Evolutionary conservation across 1,284 basidiomycete genomes (phyloP).

Genomic region (Cryptococcus sp.): DNA sequence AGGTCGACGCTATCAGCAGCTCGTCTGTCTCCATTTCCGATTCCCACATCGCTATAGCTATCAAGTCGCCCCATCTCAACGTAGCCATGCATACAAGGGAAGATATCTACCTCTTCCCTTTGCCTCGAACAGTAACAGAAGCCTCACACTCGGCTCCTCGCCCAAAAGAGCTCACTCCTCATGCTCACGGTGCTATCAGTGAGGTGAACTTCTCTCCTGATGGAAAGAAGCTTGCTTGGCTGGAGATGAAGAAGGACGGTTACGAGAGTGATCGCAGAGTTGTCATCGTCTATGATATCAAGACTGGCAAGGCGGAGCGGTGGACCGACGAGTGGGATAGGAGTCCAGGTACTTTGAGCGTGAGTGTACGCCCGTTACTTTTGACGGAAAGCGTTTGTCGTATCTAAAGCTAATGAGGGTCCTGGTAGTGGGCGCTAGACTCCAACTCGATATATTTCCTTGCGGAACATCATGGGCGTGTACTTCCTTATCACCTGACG

Average conservation of each 20-base stretch:
- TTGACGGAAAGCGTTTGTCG: background rate
- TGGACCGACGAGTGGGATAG: slow-evolving; percentile 78
- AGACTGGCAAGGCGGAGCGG: slow-evolving; percentile 20
- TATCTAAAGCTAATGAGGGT: background rate
- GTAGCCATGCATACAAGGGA: slow-evolving; percentile 60
- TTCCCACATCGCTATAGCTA: slow-evolving; percentile 72
- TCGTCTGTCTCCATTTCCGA: slow-evolving; percentile 62
- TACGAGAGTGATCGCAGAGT: slow-evolving; percentile 69
- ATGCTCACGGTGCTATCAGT: slow-evolving; percentile 76
- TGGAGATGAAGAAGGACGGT: slow-evolving; percentile 80
- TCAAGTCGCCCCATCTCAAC: slow-evolving; percentile 74
- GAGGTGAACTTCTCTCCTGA: slow-evolving; percentile 66
- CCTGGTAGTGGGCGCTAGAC: slow-evolving; percentile 69
- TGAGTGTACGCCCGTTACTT: slow-evolving; percentile 45
- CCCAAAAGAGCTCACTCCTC: slow-evolving; percentile 63
- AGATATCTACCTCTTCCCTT: slow-evolving; percentile 52
- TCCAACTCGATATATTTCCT: slow-evolving; percentile 70
- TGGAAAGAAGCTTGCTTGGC: slow-evolving; percentile 77
- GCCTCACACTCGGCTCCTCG: slow-evolving; percentile 6
- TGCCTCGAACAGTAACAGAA: slow-evolving; percentile 19
- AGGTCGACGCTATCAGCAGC: slow-evolving; percentile 76
- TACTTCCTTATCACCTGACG: slow-evolving; percentile 47
- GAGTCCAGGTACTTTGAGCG: slow-evolving; percentile 64
- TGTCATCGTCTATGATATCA: slow-evolving; percentile 68
- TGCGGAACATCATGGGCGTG: slow-evolving; percentile 67